Evolutionary conservation across 2,329 filamentous ascomycete genomes (phyloP).

Genomic region (Aspergillus intermedius): DNA sequence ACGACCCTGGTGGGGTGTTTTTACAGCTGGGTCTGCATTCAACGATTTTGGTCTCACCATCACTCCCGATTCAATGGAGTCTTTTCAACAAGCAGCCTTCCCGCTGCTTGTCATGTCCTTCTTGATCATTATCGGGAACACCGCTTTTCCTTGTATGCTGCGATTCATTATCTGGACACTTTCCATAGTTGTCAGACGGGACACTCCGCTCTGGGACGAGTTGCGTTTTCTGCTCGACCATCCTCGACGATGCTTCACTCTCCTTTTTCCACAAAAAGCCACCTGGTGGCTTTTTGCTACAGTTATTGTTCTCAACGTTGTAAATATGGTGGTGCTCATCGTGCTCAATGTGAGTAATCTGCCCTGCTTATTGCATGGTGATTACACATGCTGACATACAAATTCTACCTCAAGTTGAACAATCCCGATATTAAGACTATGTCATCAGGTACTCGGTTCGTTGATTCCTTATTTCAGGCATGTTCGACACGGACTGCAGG

Average conservation of each 20-base stretch:
- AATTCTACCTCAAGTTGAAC: conserved; percentile 45
- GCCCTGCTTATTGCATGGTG: no score
- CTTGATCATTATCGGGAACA: conserved; percentile 90
- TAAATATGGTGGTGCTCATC: conserved; percentile 87
- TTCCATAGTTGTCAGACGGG: conserved; percentile 59
- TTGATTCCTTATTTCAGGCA: conserved; percentile 87
- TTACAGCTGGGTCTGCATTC: conserved; percentile 80
- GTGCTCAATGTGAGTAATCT: conserved; percentile 58
- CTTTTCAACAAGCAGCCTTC: conserved; percentile 71
- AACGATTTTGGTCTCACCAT: conserved; percentile 93
- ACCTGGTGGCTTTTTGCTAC: conserved; percentile 96
- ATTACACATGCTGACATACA: no score
- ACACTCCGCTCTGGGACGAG: conserved; percentile 77
- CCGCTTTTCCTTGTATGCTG: conserved; percentile 89
- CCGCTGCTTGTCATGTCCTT: conserved; percentile 73
- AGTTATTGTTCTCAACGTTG: conserved; percentile 69
- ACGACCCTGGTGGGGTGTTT: conserved; percentile 84
- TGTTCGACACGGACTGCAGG: conserved; percentile 85
- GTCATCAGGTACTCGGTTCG: conserved; percentile 65
- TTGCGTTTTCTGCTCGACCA: conserved; percentile 87
- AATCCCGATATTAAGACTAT: conserved; percentile 61
- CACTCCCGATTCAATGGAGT: conserved; percentile 88
- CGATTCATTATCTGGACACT: conserved; percentile 83
- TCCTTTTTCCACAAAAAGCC: conserved; percentile 81
- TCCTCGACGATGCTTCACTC: conserved; percentile 88